phyloP scores from a whole-genome alignment of 129 eudicot genomes.

The Oenanthe sinensis region DNA sequence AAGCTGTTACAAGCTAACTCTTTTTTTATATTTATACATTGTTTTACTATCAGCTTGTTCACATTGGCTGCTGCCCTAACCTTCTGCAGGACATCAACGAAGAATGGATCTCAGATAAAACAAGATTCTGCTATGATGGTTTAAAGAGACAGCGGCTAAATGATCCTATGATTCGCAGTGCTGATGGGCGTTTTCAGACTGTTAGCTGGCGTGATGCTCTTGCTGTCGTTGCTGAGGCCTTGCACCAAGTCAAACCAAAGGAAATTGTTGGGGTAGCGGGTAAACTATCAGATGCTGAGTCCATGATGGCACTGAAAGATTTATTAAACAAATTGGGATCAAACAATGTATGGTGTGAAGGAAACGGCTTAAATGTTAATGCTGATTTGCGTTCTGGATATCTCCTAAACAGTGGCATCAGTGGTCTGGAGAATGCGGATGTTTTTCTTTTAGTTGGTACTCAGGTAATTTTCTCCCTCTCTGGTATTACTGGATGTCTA shows the following conservation, averaged over 20 bases:
- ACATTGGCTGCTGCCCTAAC: constrained; percentile 9
- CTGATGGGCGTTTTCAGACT: constrained; percentile 83
- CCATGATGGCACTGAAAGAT: constrained; percentile 88
- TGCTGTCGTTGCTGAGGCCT: constrained; percentile 83
- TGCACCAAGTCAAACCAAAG: constrained; percentile 61
- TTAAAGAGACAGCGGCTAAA: constrained; percentile 94
- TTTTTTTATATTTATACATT: background rate
- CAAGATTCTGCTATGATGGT: constrained; percentile 93
- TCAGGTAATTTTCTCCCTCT: constrained; percentile 49
- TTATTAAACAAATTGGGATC: constrained; percentile 85
- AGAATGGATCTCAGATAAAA: constrained; percentile 97
- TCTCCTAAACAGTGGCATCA: constrained; percentile 66
- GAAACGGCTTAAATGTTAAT: constrained; percentile 65
- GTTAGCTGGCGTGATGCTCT: constrained; percentile 98
- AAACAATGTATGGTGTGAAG: constrained; percentile 85
- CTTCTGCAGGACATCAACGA: constrained; percentile 77
- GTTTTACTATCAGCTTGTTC: background rate
- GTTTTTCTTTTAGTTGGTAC: constrained; percentile 88
- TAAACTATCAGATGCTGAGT: constrained; percentile 91
- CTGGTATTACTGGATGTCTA: background rate
- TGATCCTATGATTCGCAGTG: constrained; percentile 90
- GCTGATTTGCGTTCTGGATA: constrained; percentile 90
- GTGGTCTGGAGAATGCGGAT: constrained; percentile 90
- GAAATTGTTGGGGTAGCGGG: constrained; percentile 98
- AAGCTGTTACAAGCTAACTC: background rate